Conservation (phyloP, 2,329 filamentous ascomycete species). For the Beauveria caledonica region DNA sequence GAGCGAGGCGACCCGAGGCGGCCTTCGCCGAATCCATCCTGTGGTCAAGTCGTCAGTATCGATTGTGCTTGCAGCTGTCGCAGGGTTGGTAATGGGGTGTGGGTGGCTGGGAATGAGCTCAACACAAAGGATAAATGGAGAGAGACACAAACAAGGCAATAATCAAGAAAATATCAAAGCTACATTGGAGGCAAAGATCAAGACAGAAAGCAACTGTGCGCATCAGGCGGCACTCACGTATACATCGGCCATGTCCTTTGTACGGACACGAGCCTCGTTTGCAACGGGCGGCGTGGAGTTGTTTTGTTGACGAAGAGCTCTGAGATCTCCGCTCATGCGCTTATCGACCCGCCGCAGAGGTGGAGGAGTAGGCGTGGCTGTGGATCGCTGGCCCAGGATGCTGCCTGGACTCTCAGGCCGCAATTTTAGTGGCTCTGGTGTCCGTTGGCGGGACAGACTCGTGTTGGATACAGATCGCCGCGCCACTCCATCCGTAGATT, state of each 20-base stretch:
- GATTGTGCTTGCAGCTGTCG: background rate
- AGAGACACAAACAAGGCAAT: constrained; percentile 2
- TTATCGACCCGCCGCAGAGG: constrained; percentile 62
- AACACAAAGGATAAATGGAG: background rate
- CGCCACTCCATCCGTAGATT: constrained; percentile 15
- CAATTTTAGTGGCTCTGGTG: constrained; percentile 45
- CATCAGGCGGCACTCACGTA: constrained; percentile 60
- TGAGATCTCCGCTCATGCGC: constrained; percentile 67
- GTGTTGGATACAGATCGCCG: constrained; percentile 46
- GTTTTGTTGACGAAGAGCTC: constrained; percentile 30
- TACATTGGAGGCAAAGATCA: background rate
- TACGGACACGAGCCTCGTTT: constrained; percentile 78
- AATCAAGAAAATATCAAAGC: background rate
- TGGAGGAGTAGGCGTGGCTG: constrained; percentile 41
- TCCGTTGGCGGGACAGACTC: constrained; percentile 41
- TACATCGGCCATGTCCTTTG: constrained; percentile 84
- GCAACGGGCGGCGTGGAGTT: constrained; percentile 56
- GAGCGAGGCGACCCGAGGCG: constrained; percentile 80
- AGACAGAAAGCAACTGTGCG: constrained; percentile 12
- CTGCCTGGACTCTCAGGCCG: constrained; percentile 57
- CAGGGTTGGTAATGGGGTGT: background rate
- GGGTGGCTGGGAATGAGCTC: constrained; percentile 5
- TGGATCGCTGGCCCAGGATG: constrained; percentile 37
- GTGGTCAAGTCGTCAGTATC: constrained; percentile 20
- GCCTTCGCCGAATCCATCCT: constrained; percentile 93